Evolutionary conservation across 495 filamentous ascomycete genomes (phyloP).

Genomic region (Aspergillus carlsbadensis): DNA sequence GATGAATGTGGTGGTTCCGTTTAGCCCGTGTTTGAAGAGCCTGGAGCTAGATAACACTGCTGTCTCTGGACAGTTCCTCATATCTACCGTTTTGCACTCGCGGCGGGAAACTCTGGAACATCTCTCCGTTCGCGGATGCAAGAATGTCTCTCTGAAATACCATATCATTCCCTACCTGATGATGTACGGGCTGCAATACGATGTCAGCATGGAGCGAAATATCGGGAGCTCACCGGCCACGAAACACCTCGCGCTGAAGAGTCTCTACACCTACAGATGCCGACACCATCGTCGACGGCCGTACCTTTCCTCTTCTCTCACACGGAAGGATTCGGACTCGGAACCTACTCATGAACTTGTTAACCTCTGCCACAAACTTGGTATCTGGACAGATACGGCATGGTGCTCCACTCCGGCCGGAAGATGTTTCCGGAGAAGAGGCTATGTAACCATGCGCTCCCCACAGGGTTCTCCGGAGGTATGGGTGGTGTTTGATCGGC

Average conservation of each 20-base stretch:
- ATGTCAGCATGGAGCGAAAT: slow-evolving; percentile 41
- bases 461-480: slow-evolving; percentile 54
- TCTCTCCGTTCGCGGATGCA: slow-evolving; percentile 61
- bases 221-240: slow-evolving; percentile 32
- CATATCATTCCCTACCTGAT: slow-evolving; percentile 60
- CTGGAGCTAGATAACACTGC: slow-evolving; percentile 63
- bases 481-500: slow-evolving; percentile 63
- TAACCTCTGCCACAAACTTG: slow-evolving; percentile 58
- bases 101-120: slow-evolving; percentile 55
- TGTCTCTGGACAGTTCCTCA: slow-evolving; percentile 55
- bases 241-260: slow-evolving; percentile 52
- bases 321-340: slow-evolving; percentile 59
- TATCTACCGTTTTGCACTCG: slow-evolving; percentile 51
- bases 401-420: slow-evolving; percentile 63
- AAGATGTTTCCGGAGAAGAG: slow-evolving; percentile 55
- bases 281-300: slow-evolving; percentile 60
- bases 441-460: slow-evolving; percentile 56
- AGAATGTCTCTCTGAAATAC: slow-evolving; percentile 66
- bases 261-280: slow-evolving; percentile 61
- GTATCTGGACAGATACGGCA: slow-evolving; percentile 64
- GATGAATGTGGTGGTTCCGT: slow-evolving; percentile 53
- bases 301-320: slow-evolving; percentile 54
- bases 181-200: slow-evolving; percentile 47
- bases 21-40: slow-evolving; percentile 54
- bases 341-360: slow-evolving; percentile 63